Base-by-base conservation (phyloP, 352 stramenopile genomes). In the Phytophthora niederhauseri region DNA sequence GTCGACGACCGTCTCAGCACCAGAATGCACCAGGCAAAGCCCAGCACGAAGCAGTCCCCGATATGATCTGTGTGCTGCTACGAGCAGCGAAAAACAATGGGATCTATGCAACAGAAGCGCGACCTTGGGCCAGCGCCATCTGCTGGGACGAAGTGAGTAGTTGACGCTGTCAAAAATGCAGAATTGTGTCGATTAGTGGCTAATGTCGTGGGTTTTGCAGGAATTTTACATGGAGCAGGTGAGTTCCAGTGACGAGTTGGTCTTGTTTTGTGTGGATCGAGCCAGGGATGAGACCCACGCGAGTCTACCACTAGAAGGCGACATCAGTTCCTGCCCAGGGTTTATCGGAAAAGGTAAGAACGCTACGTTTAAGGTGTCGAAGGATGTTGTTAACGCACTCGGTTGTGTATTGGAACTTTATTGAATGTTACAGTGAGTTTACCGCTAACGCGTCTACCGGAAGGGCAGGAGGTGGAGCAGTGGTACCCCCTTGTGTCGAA, bases 381-480 rank as follows among this genome's bases (percentile, higher is more conserved):
- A 34, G 30, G 30, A 34, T 8, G 30, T 34, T 17, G 14, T 19
- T 49, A 22, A 22, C 41, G 8, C 2, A 24, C 11, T 49, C 17
- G 41, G n/a, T 49, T 41, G 15, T 48, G 22, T 54, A 30, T 52
- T 19, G 38, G 17, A 22, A 46, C 38, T 51, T 51, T 56, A 20
- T 26, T 11, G 45, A 51, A 51, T 11, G n/a, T 45, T 20, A n/a
- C 38, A 73, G 69, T 74, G 22, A 74, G 24, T 14, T 78, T 96
- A 17, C 87, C 87, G 11, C 72, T 96, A 8, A 64, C 75, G 4
- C 79, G 87, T 0, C 77, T 96, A 1, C 81, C 84, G 12, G 80
- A 93, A 69, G 77, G 76, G n/a, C 84, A 96, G 61, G 86, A 91
- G 50, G 79, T 96, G 31, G 87, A 95, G 68, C 89, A 95, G 34